Evolutionary conservation across 1,284 basidiomycete species (phyloP), one percentile per base, ranked within the genome.

Genomic region (Ganoderma meredithae): DNA sequence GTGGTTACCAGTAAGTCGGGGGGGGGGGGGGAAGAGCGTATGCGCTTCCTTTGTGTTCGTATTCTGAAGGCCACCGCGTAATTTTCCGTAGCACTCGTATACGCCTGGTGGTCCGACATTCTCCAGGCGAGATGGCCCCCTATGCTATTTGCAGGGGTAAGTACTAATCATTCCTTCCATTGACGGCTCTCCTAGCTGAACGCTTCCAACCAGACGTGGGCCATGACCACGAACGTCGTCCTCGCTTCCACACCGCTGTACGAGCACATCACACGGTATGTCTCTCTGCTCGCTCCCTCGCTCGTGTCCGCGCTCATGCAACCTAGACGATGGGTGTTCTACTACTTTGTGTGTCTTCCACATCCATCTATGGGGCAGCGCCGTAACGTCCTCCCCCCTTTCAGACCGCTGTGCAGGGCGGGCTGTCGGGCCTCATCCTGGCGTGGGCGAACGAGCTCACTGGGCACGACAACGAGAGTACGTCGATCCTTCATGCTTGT

Each of bases 91-190:
- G 84, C 84, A 31, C 80, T 84, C 19, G 76, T 76, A 67, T 92
- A 86, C 47, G 85, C 84, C 4, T 83, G 81, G 79, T 85, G 84
- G 47, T 90, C 87, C 55, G 84, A 86, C 33, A 84, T 86, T 8
- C 84, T 86, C 1, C 81, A 86, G 4, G 85, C 86, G 81, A 87
- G 91, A 15, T 90, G 84, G 77, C 91, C 85, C 71, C 88, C 87
- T 19, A 84, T 83, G 66, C 80, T 85, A 39, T 78, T 83, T 12
- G 81, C 81, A 10, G 82, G 80, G n/a, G 81, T 82, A 56, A 65
- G 81, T 73, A n/a, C n/a, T n/a, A n/a, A 8, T 39, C 10, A 8
- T 10, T 8, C 10, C 36, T 6, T 39, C 36, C 1, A 27, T 12
- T 47, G 43, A 22, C 49, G 15, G 13, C 3, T 12, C 27, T 1